phyloP scores from a whole-genome alignment of 208 protist species.

The Trypanosoma lewisi region DNA sequence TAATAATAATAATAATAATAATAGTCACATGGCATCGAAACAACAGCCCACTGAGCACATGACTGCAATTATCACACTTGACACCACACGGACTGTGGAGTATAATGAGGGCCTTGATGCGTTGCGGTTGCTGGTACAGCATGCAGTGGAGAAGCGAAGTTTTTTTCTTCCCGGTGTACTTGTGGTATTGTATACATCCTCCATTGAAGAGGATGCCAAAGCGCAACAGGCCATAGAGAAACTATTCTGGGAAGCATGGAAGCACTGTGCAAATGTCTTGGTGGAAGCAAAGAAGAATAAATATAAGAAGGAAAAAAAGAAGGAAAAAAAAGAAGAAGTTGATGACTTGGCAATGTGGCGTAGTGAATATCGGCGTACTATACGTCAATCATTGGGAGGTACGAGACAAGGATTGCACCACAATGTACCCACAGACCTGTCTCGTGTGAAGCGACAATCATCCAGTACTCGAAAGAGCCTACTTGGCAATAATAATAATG shows the following conservation, averaged over 20 bases:
- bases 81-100: conserved; percentile 3
- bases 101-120: conserved; percentile 16
- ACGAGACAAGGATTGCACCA: neutral
- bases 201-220: conserved; percentile 5
- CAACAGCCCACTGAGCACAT: conserved; percentile 4
- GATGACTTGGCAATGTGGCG: conserved; percentile 17
- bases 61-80: conserved; percentile 23
- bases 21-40: neutral
- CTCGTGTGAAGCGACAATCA: neutral
- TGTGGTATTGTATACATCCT: conserved; percentile 11
- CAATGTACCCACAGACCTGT: neutral
- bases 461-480: too few relatives aligned
- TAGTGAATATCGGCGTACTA: conserved; percentile 17
- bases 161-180: conserved; percentile 24
- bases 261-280: neutral
- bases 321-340: too few relatives aligned
- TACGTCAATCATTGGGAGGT: conserved; percentile 7
- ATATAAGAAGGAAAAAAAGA: neutral
- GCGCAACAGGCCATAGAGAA: conserved; percentile 11
- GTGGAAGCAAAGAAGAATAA: neutral
- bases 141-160: conserved; percentile 3
- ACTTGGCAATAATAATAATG: neutral
- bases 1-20: neutral
- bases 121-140: conserved; percentile 11
- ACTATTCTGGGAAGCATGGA: conserved; percentile 19